Evolutionary conservation across 2,329 filamentous ascomycete genomes (phyloP).

Genomic region (Pseudogymnoascus sp.): DNA sequence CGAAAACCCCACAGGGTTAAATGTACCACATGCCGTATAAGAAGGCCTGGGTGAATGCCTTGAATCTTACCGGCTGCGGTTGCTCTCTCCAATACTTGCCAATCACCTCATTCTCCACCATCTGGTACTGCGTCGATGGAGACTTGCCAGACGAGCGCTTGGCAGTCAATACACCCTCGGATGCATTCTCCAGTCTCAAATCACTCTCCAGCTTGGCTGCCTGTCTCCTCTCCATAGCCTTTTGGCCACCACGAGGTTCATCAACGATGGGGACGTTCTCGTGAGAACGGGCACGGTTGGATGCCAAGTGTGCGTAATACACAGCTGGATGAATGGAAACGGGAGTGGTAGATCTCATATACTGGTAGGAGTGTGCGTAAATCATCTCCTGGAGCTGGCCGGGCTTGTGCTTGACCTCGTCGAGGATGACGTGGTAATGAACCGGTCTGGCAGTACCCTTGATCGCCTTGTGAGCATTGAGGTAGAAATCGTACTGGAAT

Average conservation of each 20-base stretch:
- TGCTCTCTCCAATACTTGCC: slow-evolving; percentile 6
- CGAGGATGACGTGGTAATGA: slow-evolving; percentile 81
- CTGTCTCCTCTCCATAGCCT: slow-evolving; percentile 28
- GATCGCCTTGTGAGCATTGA: slow-evolving; percentile 67
- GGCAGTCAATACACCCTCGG: slow-evolving; percentile 17
- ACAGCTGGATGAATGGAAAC: slow-evolving; percentile 77
- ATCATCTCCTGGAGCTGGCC: slow-evolving; percentile 77
- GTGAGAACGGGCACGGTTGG: slow-evolving; percentile 70
- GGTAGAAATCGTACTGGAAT: slow-evolving; percentile 81
- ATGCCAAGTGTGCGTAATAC: slow-evolving; percentile 91
- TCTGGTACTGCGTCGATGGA: slow-evolving; percentile 22
- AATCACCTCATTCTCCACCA: slow-evolving; percentile 6
- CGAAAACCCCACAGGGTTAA: slow-evolving; percentile 13
- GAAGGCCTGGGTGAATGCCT: slow-evolving; percentile 16
- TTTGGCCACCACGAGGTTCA: slow-evolving; percentile 36
- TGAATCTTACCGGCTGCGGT: background rate
- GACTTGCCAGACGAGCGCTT: slow-evolving; percentile 19
- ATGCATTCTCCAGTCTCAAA: slow-evolving; percentile 13
- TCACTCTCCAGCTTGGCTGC: slow-evolving; percentile 12
- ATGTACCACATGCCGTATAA: slow-evolving; percentile 29
- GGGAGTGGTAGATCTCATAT: slow-evolving; percentile 82
- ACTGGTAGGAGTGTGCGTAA: slow-evolving; percentile 92
- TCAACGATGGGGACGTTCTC: slow-evolving; percentile 43
- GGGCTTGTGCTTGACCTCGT: slow-evolving; percentile 62
- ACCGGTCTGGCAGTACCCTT: slow-evolving; percentile 91